These are phyloP conservation scores for Pythium graminicola DNA, from an alignment of 352 stramenopile genomes.

Conservation along the genomic window DNA sequence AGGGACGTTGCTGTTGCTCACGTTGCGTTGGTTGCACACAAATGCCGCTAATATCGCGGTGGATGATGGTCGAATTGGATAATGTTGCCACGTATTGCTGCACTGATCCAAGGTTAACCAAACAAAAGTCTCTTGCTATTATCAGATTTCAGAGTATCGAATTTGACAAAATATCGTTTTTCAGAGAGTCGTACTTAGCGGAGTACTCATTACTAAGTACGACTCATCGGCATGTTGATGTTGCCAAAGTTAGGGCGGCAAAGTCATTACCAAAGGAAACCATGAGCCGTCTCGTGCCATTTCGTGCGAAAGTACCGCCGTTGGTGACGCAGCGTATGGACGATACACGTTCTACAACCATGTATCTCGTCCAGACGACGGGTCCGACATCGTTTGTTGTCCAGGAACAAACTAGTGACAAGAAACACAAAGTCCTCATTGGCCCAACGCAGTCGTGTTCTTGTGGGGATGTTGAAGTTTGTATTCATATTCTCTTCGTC, in stretches of 20 bases:
- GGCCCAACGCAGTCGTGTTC: conserved; percentile 64
- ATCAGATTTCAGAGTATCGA: conserved; percentile 1
- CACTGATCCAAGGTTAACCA: background rate
- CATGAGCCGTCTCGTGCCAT: conserved; percentile 68
- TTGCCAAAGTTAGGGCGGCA: too few relatives aligned
- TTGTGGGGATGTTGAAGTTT: conserved; percentile 69
- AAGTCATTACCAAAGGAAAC: background rate
- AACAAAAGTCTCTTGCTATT: conserved; percentile 9
- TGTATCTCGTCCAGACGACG: conserved; percentile 78
- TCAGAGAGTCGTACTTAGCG: background rate
- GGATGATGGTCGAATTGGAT: background rate
- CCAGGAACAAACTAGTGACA: conserved; percentile 64
- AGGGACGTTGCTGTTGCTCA: background rate
- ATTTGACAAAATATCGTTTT: background rate
- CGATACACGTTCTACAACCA: conserved; percentile 51
- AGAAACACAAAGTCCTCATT: conserved; percentile 77
- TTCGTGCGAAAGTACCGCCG: conserved; percentile 45
- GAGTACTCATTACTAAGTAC: background rate
- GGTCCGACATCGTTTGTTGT: conserved; percentile 78
- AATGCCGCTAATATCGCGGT: background rate
- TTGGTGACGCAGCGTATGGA: conserved; percentile 51
- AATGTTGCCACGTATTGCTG: conserved; percentile 8
- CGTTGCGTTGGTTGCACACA: background rate
- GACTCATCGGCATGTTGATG: too few relatives aligned
- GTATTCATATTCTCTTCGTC: conserved; percentile 79